Evolutionary conservation across 2,329 filamentous ascomycete species (phyloP).

Genomic region (Ascochyta rabiei): DNA sequence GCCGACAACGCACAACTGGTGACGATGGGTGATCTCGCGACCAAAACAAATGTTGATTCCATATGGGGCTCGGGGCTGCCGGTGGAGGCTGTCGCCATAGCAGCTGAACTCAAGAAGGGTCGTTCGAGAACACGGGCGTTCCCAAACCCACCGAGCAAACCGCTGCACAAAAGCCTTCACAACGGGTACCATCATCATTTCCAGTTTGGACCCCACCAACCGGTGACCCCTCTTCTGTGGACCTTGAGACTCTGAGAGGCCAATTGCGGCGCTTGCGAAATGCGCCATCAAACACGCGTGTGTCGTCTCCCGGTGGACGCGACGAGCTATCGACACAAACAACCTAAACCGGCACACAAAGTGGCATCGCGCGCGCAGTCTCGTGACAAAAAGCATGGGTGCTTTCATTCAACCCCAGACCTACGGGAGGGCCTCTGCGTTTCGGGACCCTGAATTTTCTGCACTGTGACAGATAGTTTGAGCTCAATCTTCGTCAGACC

Average conservation of each 20-base stretch:
- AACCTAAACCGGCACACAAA: slow-evolving; percentile 24
- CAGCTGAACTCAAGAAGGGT: slow-evolving; percentile 33
- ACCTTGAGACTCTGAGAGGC: slow-evolving; percentile 38
- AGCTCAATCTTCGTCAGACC: slow-evolving; percentile 23
- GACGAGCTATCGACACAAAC: slow-evolving; percentile 41
- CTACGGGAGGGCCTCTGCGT: slow-evolving; percentile 31
- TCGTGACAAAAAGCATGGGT: slow-evolving; percentile 37
- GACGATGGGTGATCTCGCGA: slow-evolving; percentile 4
- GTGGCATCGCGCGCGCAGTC: slow-evolving; percentile 34
- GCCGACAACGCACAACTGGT: slow-evolving; percentile 15
- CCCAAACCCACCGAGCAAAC: slow-evolving; percentile 22
- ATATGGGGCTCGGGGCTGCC: slow-evolving; percentile 32
- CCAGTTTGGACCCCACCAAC: slow-evolving; percentile 43
- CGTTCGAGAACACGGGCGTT: slow-evolving; percentile 40
- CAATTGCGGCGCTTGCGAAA: slow-evolving; percentile 38
- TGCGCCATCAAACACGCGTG: slow-evolving; percentile 32
- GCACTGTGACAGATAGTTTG: slow-evolving; percentile 26
- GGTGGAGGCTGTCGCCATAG: slow-evolving; percentile 31
- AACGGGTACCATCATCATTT: slow-evolving; percentile 24
- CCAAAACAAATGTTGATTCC: slow-evolving; percentile 22
- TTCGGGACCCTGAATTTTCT: slow-evolving; percentile 41
- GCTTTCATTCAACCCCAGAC: slow-evolving; percentile 33
- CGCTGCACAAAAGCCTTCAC: slow-evolving; percentile 45
- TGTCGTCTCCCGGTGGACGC: slow-evolving; percentile 43
- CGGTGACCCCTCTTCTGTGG: slow-evolving; percentile 43